Base-by-base conservation (phyloP, 2,329 filamentous ascomycete genomes). In the Trichophyton simii region DNA sequence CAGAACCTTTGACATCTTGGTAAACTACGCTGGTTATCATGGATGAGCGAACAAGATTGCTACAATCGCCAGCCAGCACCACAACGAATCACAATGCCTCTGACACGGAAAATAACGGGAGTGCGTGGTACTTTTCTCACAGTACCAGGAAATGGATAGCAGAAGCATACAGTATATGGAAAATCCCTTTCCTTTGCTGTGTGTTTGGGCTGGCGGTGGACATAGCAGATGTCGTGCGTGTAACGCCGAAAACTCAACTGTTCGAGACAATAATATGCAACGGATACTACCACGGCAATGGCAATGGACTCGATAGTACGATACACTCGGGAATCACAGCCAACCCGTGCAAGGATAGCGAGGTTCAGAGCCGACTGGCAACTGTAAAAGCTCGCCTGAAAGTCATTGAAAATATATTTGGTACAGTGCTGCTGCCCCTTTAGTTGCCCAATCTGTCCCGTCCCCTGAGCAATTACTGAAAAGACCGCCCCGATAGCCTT, bases 201-300 rank as follows among this genome's bases (percentile, higher is more conserved):
- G 31, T 20, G 8, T 42, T 59, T 18, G 58, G 42, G 2, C 50
- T 42, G 22, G n/a, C 48, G 15, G n/a, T 48, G 38, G 58, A 59
- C 58, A 20, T 44, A 15, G 58, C 41, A 5, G 58, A 59, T 28
- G 25, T 20, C 4, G 18, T 59, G 41, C 58, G 58, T 3, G 4
- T 31, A 6, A 59, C 58, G 3, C 58, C 58, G 6, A 59, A 59
- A 18, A 59, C 20, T 13, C 58, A 48, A 7, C 31, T 59, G 31
- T 46, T 59, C 36, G 58, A 59, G 20, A 34, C 58, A 9, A 50
- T 59, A 31, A 50, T 59, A 42, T 59, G 58, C 18, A 20, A 48
- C 3, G 20, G 18, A 42, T 59, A 59, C 58, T 59, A 50, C 25
- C 20, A 22, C 4, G 13, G 8, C 9, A 38, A 34, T 31, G 20